phyloP scores from a whole-genome alignment of 2,329 filamentous ascomycete species.

The Talaromyces piceae region DNA sequence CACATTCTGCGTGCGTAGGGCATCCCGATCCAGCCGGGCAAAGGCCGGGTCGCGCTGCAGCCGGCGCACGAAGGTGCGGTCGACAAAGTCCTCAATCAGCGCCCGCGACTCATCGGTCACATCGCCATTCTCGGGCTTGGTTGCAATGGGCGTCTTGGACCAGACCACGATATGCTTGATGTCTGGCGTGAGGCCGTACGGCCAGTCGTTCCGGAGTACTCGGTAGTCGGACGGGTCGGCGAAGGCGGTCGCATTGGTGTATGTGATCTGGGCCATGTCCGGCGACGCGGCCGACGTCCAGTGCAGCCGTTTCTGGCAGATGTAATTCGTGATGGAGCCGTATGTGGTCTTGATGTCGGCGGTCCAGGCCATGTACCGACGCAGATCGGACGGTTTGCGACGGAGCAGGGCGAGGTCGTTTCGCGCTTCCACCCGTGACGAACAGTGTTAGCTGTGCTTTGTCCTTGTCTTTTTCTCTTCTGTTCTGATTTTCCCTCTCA shows the following conservation, averaged over 20 bases:
- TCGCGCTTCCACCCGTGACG: constrained; percentile 31
- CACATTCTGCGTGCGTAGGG: constrained; percentile 31
- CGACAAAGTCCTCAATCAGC: constrained; percentile 45
- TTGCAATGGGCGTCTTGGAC: constrained; percentile 45
- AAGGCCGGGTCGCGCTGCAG: constrained; percentile 29
- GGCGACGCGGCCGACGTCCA: constrained; percentile 35
- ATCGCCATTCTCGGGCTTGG: constrained; percentile 41
- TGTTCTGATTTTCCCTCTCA: no score
- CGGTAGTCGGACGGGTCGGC: constrained; percentile 47
- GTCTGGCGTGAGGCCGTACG: constrained; percentile 49
- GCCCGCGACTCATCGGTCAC: constrained; percentile 43
- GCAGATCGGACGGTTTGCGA: constrained; percentile 52
- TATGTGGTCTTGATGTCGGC: constrained; percentile 47
- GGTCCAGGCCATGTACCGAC: constrained; percentile 55
- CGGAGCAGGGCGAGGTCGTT: constrained; percentile 51
- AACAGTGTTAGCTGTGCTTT: neutral
- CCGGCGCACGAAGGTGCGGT: constrained; percentile 41
- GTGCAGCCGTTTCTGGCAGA: constrained; percentile 47
- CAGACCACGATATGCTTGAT: constrained; percentile 54
- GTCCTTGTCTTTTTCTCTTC: no score
- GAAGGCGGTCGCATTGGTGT: constrained; percentile 46
- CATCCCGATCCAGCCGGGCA: constrained; percentile 26
- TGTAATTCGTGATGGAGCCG: constrained; percentile 50
- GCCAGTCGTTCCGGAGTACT: constrained; percentile 57
- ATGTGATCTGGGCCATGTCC: constrained; percentile 27